A percentile compares a stretch with the other conserved stretches of the same genome.
These are phyloP conservation scores for Quercus engelmannii DNA, from an alignment of 306 rosid genomes.

Conservation along the genomic window DNA sequence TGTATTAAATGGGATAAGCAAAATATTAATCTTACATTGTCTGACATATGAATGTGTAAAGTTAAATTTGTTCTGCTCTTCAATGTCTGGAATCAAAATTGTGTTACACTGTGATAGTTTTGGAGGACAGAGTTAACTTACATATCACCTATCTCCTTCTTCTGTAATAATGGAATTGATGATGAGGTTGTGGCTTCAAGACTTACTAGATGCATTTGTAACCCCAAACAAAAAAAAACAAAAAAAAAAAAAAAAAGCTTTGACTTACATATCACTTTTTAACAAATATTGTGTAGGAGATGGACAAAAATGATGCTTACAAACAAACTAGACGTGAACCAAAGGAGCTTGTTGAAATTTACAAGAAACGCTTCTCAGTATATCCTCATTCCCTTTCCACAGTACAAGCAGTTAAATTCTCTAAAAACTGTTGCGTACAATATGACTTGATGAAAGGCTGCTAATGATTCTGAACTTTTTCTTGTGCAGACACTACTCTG, in stretches of 20 bases:
- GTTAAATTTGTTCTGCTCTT: too few relatives aligned
- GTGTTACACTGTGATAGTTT: too few relatives aligned
- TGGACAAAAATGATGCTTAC: constrained; percentile 60
- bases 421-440: not conserved
- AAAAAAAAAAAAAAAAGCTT: not conserved
- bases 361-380: constrained; percentile 61
- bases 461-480: not conserved
- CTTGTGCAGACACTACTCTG: not conserved
- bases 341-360: constrained; percentile 52
- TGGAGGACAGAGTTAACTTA: too few relatives aligned
- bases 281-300: constrained; percentile 33
- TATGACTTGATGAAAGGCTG: not conserved
- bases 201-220: too few relatives aligned
- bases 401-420: not conserved
- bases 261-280: not conserved
- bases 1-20: not conserved
- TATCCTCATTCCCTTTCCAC: not conserved
- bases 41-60: not conserved
- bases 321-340: constrained; percentile 50
- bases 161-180: not conserved
- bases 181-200: not conserved
- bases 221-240: too few relatives aligned
- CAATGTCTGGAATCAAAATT: too few relatives aligned
- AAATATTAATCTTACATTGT: not conserved
- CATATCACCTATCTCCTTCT: not conserved